Percentiles rank a stretch among this genome's conserved stretches.
phyloP scores from a whole-genome alignment of 1,284 basidiomycete genomes.

The Athelia psychrophila region DNA sequence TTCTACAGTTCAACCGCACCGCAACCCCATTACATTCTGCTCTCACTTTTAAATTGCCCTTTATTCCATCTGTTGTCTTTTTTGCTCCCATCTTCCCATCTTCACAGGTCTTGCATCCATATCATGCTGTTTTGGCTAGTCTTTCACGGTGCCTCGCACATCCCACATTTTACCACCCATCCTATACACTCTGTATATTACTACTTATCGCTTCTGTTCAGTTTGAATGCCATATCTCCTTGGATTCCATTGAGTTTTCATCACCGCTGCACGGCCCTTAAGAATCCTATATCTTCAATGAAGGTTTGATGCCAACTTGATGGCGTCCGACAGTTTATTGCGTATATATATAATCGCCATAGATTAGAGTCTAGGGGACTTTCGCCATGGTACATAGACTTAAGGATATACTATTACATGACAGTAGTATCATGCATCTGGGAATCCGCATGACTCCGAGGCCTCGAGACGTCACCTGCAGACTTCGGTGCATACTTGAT shows the following conservation, averaged over 20 bases:
- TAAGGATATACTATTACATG: too few relatives aligned
- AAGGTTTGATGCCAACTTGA: not conserved
- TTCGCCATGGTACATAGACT: too few relatives aligned
- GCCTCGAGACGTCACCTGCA: too few relatives aligned
- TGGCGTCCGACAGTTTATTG: too few relatives aligned
- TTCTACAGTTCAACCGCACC: not conserved
- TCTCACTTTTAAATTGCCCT: not conserved
- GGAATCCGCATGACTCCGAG: too few relatives aligned
- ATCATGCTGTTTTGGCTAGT: constrained; percentile 1
- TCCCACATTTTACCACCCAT: not conserved
- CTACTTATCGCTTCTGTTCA: constrained; percentile 10
- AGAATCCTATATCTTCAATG: not conserved
- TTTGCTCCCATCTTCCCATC: not conserved
- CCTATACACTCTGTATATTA: constrained; percentile 13
- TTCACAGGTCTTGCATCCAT: constrained; percentile 1
- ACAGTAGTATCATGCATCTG: too few relatives aligned
- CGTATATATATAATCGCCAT: not conserved
- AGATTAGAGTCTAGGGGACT: too few relatives aligned
- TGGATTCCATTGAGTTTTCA: not conserved
- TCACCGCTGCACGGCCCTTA: not conserved
- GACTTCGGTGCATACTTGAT: too few relatives aligned
- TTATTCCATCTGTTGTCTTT: not conserved
- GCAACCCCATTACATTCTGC: not conserved
- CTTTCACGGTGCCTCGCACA: not conserved
- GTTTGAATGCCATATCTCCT: not conserved